Percentiles rank a stretch among this genome's conserved stretches.
These are phyloP conservation scores for Bretschneidera sinensis DNA, from an alignment of 345 rosid genomes.

Conservation along the genomic window DNA sequence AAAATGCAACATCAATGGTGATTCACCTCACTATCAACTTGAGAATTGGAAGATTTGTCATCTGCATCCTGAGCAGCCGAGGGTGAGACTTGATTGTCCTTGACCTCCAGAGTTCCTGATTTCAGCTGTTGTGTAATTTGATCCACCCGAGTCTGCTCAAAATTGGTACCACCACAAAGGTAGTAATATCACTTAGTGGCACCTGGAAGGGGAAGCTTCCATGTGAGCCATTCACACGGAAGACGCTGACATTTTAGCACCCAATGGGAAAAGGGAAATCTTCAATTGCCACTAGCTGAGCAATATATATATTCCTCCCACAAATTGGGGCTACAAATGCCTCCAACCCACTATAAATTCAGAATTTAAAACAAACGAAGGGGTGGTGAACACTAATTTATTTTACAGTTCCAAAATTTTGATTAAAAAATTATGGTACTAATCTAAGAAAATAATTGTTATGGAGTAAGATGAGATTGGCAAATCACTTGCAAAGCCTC, in stretches of 20 bases:
- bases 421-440: not conserved
- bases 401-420: not conserved
- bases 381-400: not conserved
- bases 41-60: conserved; percentile 23
- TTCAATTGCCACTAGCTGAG: conserved; percentile 34
- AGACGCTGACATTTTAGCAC: conserved; percentile 40
- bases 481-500: too few species aligned
- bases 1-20: conserved; percentile 2
- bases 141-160: conserved; percentile 92
- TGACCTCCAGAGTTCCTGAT: conserved; percentile 45
- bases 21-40: conserved; percentile 37
- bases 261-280: conserved; percentile 33
- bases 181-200: conserved; percentile 61
- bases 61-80: conserved; percentile 28
- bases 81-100: conserved; percentile 24
- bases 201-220: conserved; percentile 67
- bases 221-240: conserved; percentile 50
- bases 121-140: conserved; percentile 63
- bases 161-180: conserved; percentile 50
- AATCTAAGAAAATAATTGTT: not conserved
- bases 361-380: not conserved
- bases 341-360: conserved; percentile 19
- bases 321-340: conserved; percentile 32
- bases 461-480: not conserved
- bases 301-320: conserved; percentile 34